These are phyloP conservation scores for Lodderomyces metapsilosis DNA, from an alignment of 1,139 yeast genomes.

Conservation along the genomic window DNA sequence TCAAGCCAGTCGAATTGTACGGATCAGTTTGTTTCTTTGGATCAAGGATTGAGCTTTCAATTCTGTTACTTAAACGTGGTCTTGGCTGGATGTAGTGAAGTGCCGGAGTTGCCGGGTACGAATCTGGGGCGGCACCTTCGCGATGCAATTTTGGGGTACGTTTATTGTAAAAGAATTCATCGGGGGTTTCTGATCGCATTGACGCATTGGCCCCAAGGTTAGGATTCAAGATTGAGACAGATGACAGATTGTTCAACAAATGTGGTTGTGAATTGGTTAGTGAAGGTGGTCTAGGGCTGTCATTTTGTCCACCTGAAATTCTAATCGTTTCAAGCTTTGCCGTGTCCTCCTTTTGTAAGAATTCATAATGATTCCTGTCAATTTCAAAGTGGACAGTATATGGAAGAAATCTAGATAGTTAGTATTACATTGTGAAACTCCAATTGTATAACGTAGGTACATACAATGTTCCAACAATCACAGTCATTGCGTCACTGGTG, in stretches of 20 bases:
- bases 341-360: conserved; percentile 11
- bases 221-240: background rate
- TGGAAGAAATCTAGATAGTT: conserved; percentile 54
- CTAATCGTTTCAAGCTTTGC: conserved; percentile 7
- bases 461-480: conserved; percentile 61
- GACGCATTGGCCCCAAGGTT: conserved; percentile 6
- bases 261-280: background rate
- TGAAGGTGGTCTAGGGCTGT: background rate
- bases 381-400: conserved; percentile 71
- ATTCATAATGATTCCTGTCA: conserved; percentile 11
- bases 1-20: conserved; percentile 40
- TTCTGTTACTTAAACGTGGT: conserved; percentile 28
- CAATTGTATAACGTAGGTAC: conserved; percentile 24
- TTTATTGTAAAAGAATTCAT: conserved; percentile 28
- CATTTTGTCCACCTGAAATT: conserved; percentile 2
- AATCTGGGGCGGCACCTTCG: background rate
- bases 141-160: conserved; percentile 5
- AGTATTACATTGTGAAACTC: conserved; percentile 1
- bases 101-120: conserved; percentile 4
- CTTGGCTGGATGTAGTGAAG: conserved; percentile 44
- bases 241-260: background rate
- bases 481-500: conserved; percentile 41
- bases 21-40: conserved; percentile 30
- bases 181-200: conserved; percentile 19
- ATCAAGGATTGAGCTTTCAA: conserved; percentile 41